phyloP scores from a whole-genome alignment of 257 asterid species.

The Jacaranda mimosifolia region DNA sequence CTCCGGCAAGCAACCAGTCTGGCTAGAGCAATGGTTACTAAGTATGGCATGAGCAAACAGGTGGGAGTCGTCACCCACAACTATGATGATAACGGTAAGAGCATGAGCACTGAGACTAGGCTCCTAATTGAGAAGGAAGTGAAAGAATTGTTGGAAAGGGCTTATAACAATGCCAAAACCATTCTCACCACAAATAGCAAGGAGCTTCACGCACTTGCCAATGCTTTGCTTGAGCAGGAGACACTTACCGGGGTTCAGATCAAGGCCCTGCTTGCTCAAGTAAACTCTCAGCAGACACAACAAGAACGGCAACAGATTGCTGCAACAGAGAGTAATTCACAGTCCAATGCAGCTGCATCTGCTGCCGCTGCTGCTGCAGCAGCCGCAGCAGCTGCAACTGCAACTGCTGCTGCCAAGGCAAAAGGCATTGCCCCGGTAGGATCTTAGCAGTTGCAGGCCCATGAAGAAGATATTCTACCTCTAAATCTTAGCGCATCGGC shows the following conservation, averaged over 20 bases:
- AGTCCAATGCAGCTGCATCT: slow-evolving; percentile 59
- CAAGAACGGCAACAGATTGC: slow-evolving; percentile 42
- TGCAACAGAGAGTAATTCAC: slow-evolving; percentile 41
- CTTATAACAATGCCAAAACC: slow-evolving; percentile 68
- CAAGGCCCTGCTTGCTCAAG: slow-evolving; percentile 54
- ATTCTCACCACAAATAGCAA: slow-evolving; percentile 57
- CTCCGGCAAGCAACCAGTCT: slow-evolving; percentile 64
- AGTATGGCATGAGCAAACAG: slow-evolving; percentile 72
- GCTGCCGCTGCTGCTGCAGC: slow-evolving; percentile 63
- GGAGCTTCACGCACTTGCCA: slow-evolving; percentile 78
- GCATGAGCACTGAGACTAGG: slow-evolving; percentile 82
- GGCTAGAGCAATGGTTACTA: slow-evolving; percentile 79
- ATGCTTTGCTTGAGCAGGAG: slow-evolving; percentile 74
- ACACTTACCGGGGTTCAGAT: slow-evolving; percentile 72
- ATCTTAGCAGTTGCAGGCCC: slow-evolving; percentile 46
- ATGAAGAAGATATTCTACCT: too few species aligned
- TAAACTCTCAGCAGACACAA: slow-evolving; percentile 45
- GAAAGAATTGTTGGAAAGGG: slow-evolving; percentile 53
- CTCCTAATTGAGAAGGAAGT: slow-evolving; percentile 74
- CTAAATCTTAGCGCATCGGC: neutral
- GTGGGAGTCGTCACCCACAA: slow-evolving; percentile 74
- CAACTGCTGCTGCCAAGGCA: slow-evolving; percentile 64
- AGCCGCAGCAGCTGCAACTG: slow-evolving; percentile 54
- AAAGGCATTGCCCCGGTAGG: slow-evolving; percentile 74
- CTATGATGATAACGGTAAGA: slow-evolving; percentile 70